Conservation (phyloP, 1,284 basidiomycete species). For the Moesziomyces antarcticus region DNA sequence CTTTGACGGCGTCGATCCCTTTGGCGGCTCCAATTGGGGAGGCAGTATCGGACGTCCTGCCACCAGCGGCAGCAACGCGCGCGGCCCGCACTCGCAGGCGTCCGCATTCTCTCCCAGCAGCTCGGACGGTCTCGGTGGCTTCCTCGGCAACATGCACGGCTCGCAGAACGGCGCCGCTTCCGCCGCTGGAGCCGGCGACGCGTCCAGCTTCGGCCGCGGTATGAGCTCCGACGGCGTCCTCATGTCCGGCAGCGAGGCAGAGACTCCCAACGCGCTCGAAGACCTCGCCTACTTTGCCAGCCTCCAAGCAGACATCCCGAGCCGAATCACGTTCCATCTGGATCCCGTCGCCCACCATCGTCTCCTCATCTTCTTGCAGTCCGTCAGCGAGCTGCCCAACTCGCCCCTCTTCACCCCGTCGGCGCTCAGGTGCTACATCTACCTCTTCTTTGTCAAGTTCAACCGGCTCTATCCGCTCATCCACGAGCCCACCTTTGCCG, state of each 20-base stretch:
- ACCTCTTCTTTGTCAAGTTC: constrained; percentile 58
- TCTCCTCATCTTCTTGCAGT: constrained; percentile 53
- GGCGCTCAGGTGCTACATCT: constrained; percentile 52
- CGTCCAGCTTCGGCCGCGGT: constrained; percentile 38
- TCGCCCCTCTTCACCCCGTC: constrained; percentile 54
- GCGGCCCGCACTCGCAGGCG: constrained; percentile 36
- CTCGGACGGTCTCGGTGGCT: constrained; percentile 42
- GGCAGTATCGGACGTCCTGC: constrained; percentile 22
- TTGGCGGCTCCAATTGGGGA: constrained; percentile 35
- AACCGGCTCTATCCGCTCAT: constrained; percentile 54
- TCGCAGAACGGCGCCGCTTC: constrained; percentile 24
- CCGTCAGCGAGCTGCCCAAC: constrained; percentile 52
- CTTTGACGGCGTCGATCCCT: constrained; percentile 53
- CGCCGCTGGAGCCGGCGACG: constrained; percentile 11
- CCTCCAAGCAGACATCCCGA: constrained; percentile 52
- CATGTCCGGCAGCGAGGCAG: constrained; percentile 45
- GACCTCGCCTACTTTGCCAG: constrained; percentile 57
- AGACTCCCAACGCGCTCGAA: constrained; percentile 50
- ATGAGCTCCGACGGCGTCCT: constrained; percentile 38
- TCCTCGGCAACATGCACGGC: constrained; percentile 39
- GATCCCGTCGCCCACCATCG: constrained; percentile 46
- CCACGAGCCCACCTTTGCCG: constrained; percentile 54
- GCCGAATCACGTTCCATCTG: constrained; percentile 42
- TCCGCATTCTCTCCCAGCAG: constrained; percentile 49
- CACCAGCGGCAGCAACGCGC: constrained; percentile 24